These are phyloP conservation scores for Zostera marina DNA, from an alignment of 116 monocot genomes.

Conservation along the genomic window DNA sequence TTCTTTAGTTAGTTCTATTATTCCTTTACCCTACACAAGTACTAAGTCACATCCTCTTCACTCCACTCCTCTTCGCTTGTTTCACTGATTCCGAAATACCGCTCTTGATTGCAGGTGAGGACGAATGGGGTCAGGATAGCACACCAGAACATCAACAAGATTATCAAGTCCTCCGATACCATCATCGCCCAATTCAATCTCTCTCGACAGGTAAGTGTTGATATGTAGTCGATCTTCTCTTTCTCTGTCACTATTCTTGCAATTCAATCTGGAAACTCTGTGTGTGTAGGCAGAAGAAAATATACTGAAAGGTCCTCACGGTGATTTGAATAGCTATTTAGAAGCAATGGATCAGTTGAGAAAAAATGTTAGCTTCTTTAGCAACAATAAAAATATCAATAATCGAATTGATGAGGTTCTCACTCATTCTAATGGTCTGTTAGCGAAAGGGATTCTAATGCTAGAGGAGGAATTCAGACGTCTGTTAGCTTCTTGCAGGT, in stretches of 20 bases:
- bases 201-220: slow-evolving; percentile 68
- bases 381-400: slow-evolving; percentile 58
- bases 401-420: slow-evolving; percentile 45
- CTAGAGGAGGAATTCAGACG: slow-evolving; percentile 86
- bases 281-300: slow-evolving; percentile 44
- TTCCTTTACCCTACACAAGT: too few species aligned
- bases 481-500: slow-evolving; percentile 59
- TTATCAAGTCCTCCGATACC: slow-evolving; percentile 55
- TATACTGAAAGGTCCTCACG: slow-evolving; percentile 74
- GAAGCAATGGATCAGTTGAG: slow-evolving; percentile 75
- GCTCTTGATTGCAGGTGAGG: slow-evolving; percentile 28
- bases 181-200: slow-evolving; percentile 68
- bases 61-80: too few species aligned
- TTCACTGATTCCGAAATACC: neutral
- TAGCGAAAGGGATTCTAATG: slow-evolving; percentile 57
- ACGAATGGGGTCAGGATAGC: slow-evolving; percentile 72
- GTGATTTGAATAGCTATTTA: slow-evolving; percentile 73
- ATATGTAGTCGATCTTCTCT: neutral
- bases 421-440: slow-evolving; percentile 46
- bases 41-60: too few species aligned
- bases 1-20: too few species aligned
- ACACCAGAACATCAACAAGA: slow-evolving; percentile 81
- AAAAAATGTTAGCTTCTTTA: slow-evolving; percentile 48
- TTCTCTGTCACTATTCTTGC: neutral
- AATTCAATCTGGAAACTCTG: too few species aligned